phyloP scores from a whole-genome alignment of 2,329 filamentous ascomycete species.

The Aaosphaeria pasadenensis region DNA sequence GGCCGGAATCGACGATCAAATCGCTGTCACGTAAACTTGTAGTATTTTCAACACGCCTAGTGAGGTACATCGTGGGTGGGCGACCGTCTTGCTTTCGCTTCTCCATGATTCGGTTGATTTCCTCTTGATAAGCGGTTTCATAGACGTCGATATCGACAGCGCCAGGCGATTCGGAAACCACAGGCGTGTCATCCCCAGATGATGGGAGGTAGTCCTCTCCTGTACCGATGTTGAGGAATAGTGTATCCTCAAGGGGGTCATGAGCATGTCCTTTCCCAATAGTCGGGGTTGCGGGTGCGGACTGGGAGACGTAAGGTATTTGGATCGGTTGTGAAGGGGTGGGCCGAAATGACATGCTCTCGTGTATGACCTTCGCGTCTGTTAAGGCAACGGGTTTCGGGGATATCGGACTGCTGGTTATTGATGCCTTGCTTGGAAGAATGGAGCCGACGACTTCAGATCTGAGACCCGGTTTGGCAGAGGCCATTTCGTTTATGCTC shows the following conservation, averaged over 20 bases:
- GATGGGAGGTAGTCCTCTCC: constrained; percentile 48
- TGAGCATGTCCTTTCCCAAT: constrained; percentile 58
- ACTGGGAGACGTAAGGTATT: constrained; percentile 13
- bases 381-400: constrained; percentile 10
- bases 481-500: constrained; percentile 18
- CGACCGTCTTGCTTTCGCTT: constrained; percentile 36
- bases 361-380: constrained; percentile 27
- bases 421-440: constrained; percentile 4
- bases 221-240: constrained; percentile 75
- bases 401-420: constrained; percentile 15
- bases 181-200: constrained; percentile 31
- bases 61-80: constrained; percentile 56
- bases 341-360: constrained; percentile 31
- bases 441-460: constrained; percentile 4
- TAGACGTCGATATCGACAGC: constrained; percentile 86
- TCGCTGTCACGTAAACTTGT: constrained; percentile 36
- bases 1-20: constrained; percentile 28
- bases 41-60: constrained; percentile 46
- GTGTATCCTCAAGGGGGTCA: constrained; percentile 61
- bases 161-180: constrained; percentile 81
- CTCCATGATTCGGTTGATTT: constrained; percentile 69
- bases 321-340: constrained; percentile 17
- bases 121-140: constrained; percentile 79
- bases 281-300: constrained; percentile 23
- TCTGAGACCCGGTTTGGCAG: constrained; percentile 14